A percentile compares a stretch with the other conserved stretches of the same genome.
These are phyloP conservation scores for Quercus parvula DNA, from an alignment of 306 rosid genomes.

Conservation along the genomic window DNA sequence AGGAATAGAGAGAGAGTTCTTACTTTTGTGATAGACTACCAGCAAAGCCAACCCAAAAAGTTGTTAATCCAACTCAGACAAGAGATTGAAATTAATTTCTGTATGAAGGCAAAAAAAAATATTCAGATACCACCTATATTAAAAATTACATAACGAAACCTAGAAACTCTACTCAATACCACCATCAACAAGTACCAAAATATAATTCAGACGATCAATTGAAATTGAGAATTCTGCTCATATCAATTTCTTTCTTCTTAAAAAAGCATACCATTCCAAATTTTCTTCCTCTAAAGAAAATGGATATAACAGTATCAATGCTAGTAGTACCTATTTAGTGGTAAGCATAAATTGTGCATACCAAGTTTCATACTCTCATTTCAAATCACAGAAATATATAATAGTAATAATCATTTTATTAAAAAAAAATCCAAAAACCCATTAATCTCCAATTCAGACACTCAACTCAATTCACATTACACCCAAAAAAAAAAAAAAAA, in stretches of 20 bases:
- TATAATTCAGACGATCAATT: not conserved
- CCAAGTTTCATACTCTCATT: constrained; percentile 1
- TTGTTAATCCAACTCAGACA: not conserved
- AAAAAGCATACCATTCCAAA: not conserved
- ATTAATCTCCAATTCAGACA: not conserved
- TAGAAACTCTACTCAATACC: not conserved
- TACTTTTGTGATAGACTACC: too few relatives aligned
- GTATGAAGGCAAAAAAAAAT: not conserved
- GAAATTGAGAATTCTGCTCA: not conserved
- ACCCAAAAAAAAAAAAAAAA: not conserved
- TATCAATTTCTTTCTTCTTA: not conserved
- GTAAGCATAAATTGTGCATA: too few relatives aligned
- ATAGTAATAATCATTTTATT: too few relatives aligned
- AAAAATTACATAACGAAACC: not conserved
- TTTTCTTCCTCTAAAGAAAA: not conserved
- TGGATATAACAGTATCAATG: not conserved
- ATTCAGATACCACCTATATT: not conserved
- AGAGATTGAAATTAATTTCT: not conserved
- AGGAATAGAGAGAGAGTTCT: too few relatives aligned
- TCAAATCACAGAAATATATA: constrained; percentile 5
- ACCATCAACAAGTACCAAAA: constrained; percentile 12
- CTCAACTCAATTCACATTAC: constrained; percentile 2
- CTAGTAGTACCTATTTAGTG: not conserved
- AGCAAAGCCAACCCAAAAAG: not conserved
- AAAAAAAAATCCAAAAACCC: not conserved